phyloP scores from a whole-genome alignment of 2,329 filamentous ascomycete species.

The Phialophora tarda region DNA sequence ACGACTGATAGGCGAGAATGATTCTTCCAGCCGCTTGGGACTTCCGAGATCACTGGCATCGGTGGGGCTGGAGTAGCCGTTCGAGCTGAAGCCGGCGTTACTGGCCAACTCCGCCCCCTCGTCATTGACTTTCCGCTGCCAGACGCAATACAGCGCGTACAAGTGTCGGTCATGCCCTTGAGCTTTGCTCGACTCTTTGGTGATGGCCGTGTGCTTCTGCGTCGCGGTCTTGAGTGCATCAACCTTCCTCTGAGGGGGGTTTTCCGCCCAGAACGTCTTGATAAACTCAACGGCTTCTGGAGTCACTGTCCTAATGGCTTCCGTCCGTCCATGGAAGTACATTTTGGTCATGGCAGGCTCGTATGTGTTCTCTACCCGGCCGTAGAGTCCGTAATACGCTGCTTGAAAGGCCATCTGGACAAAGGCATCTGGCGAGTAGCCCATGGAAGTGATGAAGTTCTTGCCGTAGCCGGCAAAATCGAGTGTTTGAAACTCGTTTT shows the following conservation, averaged over 20 bases:
- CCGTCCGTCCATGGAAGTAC: slow-evolving; percentile 90
- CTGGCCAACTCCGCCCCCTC: slow-evolving; percentile 62
- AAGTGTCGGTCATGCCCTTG: slow-evolving; percentile 91
- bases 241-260: slow-evolving; percentile 80
- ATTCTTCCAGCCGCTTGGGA: slow-evolving; percentile 39
- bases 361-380: slow-evolving; percentile 91
- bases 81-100: slow-evolving; percentile 58
- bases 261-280: slow-evolving; percentile 92
- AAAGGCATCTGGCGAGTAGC: slow-evolving; percentile 95
- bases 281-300: slow-evolving; percentile 79
- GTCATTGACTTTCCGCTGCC: slow-evolving; percentile 86
- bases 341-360: slow-evolving; percentile 98
- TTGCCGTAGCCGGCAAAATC: slow-evolving; percentile 91
- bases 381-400: slow-evolving; percentile 95
- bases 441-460: slow-evolving; percentile 96
- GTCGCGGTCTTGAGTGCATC: slow-evolving; percentile 84
- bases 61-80: slow-evolving; percentile 68
- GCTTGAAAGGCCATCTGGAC: slow-evolving; percentile 99
- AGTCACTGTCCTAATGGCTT: slow-evolving; percentile 87
- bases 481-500: slow-evolving; percentile 93
- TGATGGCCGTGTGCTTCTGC: slow-evolving; percentile 78
- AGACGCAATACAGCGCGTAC: slow-evolving; percentile 91
- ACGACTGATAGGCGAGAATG: slow-evolving; percentile 47
- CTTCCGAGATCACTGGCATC: slow-evolving; percentile 42
- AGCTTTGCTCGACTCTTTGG: slow-evolving; percentile 84